Base-by-base conservation (phyloP, 1,284 basidiomycete genomes). In the Cryptococcus neoformans region DNA sequence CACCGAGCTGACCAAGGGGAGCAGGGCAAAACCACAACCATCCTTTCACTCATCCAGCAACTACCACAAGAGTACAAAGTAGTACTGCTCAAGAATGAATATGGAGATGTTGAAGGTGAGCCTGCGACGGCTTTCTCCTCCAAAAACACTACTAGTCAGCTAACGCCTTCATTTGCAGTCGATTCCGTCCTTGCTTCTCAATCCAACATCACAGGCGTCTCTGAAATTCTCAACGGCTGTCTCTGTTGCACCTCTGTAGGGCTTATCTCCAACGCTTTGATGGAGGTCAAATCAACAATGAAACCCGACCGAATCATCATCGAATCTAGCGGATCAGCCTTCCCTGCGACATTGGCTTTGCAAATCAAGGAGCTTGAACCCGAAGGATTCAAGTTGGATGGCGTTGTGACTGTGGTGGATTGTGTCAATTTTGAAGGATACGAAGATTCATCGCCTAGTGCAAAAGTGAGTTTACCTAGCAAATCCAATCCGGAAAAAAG, bases 171-270 rank as follows among this genome's bases (percentile, higher is more conserved):
- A 8, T 54, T 14, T 12, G 40, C 40, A 14, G 91, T 93, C 51
- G 91, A 94, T 70, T 92, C 89, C 63, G 85, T 92, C 61, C 83
- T 94, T 12, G 90, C 90, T 9, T 83, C 85, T 59, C 87, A 92
- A 68, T 89, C 88, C 1, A 88, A 85, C 57, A 81, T 94, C 49
- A 79, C 89, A 16, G 89, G 88, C 1, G 91, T 94, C 53, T 90
- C 85, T 64, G 92, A 94, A 75, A 94, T 95, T 51, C 78, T 92
- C 61, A 95, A 94, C 73, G 92, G 92, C 28, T 95, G 92, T 82
- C 84, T 94, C 90, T 92, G 90, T 69, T 93, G 91, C 70, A 87
- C 92, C 1, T 84, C 94, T 41, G 90, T 94, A 37, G 92, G 92
- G 3, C 89, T 92, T 66, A 92, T 95, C 85, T 87, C 92, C 76